These are phyloP conservation scores for Didymella exigua DNA, from an alignment of 2,329 filamentous ascomycete genomes.

Conservation along the genomic window DNA sequence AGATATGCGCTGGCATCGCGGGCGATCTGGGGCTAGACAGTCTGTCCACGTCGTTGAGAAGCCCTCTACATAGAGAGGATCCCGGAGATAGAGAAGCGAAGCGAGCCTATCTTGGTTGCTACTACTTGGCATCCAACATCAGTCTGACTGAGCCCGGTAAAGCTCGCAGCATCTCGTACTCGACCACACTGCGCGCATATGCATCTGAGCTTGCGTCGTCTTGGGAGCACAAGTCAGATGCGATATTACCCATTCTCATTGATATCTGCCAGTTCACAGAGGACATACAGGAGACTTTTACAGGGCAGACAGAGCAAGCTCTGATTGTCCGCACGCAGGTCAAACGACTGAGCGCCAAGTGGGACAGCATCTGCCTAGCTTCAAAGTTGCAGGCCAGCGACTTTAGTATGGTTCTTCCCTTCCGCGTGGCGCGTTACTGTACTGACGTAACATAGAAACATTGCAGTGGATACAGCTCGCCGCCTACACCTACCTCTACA, in stretches of 20 bases:
- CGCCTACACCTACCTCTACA: conserved; percentile 38
- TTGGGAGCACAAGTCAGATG: conserved; percentile 40
- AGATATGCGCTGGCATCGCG: conserved; percentile 42
- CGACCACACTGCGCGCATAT: conserved; percentile 37
- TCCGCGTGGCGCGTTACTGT: neutral
- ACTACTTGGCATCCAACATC: conserved; percentile 40
- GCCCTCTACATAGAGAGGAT: conserved; percentile 29
- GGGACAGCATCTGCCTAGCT: conserved; percentile 38
- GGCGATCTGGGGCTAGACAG: conserved; percentile 40
- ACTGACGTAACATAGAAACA: conserved; percentile 33
- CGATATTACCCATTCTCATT: conserved; percentile 37
- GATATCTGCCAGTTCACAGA: conserved; percentile 45
- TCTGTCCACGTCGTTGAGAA: conserved; percentile 25
- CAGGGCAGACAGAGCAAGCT: conserved; percentile 34
- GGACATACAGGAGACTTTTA: conserved; percentile 44
- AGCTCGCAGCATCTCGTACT: conserved; percentile 33
- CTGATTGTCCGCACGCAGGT: conserved; percentile 40
- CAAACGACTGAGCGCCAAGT: conserved; percentile 42
- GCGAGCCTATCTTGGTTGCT: conserved; percentile 45
- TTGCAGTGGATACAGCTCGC: conserved; percentile 42
- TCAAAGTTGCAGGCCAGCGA: conserved; percentile 39
- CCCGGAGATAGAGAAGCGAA: conserved; percentile 39
- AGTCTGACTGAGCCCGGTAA: conserved; percentile 33
- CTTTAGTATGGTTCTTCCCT: conserved; percentile 32
- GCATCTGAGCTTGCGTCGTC: conserved; percentile 39